These are phyloP conservation scores for Salix caprea DNA, from an alignment of 345 rosid species.

Conservation along the genomic window DNA sequence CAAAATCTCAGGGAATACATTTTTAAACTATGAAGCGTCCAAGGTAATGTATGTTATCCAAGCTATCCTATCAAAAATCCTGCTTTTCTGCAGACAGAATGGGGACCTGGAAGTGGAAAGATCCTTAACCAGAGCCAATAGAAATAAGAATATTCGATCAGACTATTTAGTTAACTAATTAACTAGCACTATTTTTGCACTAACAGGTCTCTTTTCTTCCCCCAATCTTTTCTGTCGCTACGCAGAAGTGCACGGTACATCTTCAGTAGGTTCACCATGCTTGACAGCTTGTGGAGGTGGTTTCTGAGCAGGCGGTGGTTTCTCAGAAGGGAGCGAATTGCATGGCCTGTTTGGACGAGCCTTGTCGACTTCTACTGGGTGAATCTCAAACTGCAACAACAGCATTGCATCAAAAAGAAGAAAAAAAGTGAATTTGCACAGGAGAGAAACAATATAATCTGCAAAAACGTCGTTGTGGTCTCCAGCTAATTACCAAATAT, in stretches of 20 bases:
- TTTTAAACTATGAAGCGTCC: not conserved
- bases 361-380: constrained; percentile 40
- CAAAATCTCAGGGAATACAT: not conserved
- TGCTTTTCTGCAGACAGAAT: not conserved
- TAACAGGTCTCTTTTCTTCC: not conserved
- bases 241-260: constrained; percentile 70
- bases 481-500: not conserved
- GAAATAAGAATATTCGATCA: not conserved
- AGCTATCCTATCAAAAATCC: not conserved
- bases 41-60: not conserved
- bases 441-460: not conserved
- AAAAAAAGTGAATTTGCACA: not conserved
- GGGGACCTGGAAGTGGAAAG: not conserved
- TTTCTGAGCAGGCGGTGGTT: constrained; percentile 25
- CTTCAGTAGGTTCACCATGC: constrained; percentile 43
- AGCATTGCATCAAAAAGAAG: not conserved
- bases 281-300: constrained; percentile 18
- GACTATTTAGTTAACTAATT: not conserved
- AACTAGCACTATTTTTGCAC: not conserved
- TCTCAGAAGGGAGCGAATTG: constrained; percentile 42
- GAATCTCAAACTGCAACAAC: constrained; percentile 57
- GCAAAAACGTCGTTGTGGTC: not conserved
- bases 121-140: not conserved
- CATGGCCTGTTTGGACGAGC: constrained; percentile 67
- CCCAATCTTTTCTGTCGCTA: constrained; percentile 20